A percentile compares a stretch with the other conserved stretches of the same genome.
Conservation (phyloP, 441 rosid genomes). For the Bocquillonia castaneifolia region DNA sequence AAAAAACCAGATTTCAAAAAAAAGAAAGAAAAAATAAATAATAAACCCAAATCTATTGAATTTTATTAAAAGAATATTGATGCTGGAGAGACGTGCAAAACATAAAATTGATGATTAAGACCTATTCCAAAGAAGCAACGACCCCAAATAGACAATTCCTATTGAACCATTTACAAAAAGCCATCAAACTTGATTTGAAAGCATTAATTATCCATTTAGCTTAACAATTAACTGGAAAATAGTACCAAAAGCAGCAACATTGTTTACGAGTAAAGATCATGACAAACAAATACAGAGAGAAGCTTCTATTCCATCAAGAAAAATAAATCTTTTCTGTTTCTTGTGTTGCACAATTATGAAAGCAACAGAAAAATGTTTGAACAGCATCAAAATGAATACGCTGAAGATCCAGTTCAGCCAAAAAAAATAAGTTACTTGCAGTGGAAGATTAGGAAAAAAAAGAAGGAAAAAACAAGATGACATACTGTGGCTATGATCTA, state of each 20-base stretch:
- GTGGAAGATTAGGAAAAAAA: not conserved
- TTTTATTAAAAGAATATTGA: not conserved
- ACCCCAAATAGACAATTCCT: not conserved
- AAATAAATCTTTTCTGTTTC: not conserved
- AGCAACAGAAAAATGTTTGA: not conserved
- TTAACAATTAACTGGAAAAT: not conserved
- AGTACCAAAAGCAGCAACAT: not conserved
- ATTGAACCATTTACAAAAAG: not conserved
- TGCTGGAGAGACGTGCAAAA: not conserved
- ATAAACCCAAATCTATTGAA: not conserved
- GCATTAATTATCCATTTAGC: not conserved
- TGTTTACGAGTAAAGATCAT: not conserved
- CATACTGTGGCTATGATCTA: not conserved
- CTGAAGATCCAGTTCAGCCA: not conserved
- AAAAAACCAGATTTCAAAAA: too few relatives aligned
- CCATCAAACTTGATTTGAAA: conserved; percentile 1
- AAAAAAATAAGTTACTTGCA: conserved; percentile 1
- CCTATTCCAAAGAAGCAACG: not conserved
- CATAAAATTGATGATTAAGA: not conserved
- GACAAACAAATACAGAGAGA: not conserved
- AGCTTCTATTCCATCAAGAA: not conserved
- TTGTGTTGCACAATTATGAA: not conserved
- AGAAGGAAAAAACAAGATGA: not conserved
- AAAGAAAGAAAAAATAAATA: too few relatives aligned
- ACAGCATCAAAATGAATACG: not conserved